A percentile compares a stretch with the other conserved stretches of the same genome.
Evolutionary conservation across 306 rosid species (phyloP).

Genomic region (Acacia crassicarpa): DNA sequence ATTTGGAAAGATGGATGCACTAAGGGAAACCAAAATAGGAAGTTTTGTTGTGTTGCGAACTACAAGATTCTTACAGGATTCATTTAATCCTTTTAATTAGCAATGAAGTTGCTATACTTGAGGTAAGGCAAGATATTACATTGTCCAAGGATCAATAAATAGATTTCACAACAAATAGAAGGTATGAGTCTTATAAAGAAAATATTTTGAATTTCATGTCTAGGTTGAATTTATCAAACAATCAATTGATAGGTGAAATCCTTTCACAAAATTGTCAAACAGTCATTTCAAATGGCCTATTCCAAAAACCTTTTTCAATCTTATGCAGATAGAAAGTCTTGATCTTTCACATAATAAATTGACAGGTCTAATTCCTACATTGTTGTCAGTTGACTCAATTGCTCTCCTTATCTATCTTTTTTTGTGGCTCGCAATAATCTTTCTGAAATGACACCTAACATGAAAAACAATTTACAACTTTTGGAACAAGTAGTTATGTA

Average conservation of each 20-base stretch:
- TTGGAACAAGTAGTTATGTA: background rate
- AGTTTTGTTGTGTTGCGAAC: background rate
- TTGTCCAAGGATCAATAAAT: background rate
- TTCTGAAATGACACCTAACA: background rate
- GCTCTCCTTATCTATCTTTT: no score
- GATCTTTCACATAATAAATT: slow-evolving; percentile 1
- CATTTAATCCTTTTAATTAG: no score
- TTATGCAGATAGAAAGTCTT: background rate
- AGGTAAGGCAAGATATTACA: background rate
- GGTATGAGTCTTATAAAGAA: no score
- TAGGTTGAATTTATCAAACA: background rate
- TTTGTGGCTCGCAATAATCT: slow-evolving; percentile 18
- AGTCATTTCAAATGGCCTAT: background rate
- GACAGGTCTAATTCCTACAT: no score
- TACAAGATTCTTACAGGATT: no score
- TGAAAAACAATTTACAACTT: background rate
- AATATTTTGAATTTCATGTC: background rate
- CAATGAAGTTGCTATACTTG: no score
- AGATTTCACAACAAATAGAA: no score
- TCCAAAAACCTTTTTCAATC: slow-evolving; percentile 1
- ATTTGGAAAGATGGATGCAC: background rate
- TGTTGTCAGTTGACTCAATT: no score
- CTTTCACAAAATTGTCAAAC: slow-evolving; percentile 14
- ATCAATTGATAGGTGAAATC: background rate
- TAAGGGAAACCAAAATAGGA: background rate